Evolutionary conservation across 179 eudicot species (phyloP).

Genomic region (Nepenthes alata): DNA sequence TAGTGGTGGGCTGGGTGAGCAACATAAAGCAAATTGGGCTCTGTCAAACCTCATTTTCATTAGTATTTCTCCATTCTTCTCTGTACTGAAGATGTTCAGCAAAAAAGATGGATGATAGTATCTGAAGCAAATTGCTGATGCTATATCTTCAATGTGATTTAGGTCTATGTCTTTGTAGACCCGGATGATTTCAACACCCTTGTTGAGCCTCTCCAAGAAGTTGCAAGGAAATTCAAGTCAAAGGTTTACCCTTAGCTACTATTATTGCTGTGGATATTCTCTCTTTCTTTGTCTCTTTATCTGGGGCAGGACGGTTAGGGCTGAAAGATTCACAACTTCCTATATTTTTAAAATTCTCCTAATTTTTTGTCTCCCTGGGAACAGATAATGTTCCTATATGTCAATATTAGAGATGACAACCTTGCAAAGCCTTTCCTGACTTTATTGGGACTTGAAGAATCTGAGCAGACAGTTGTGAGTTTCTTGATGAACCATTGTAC

Average conservation of each 20-base stretch:
- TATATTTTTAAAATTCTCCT: not conserved
- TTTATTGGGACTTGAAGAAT: constrained; percentile 75
- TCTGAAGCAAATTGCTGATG: constrained; percentile 7
- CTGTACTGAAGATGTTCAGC: no score
- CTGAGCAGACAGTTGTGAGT: constrained; percentile 66
- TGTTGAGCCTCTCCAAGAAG: constrained; percentile 51
- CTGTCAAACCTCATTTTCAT: no score
- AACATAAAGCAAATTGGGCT: no score
- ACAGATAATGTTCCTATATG: constrained; percentile 66
- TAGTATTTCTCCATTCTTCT: no score
- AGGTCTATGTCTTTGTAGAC: constrained; percentile 76
- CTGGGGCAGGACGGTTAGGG: not conserved
- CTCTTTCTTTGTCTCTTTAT: not conserved
- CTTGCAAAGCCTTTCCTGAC: constrained; percentile 90
- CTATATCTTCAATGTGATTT: constrained; percentile 13
- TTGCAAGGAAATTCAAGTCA: constrained; percentile 66
- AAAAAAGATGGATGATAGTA: not conserved
- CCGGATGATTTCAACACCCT: constrained; percentile 50
- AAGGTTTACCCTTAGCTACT: constrained; percentile 31
- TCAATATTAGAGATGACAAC: constrained; percentile 63
- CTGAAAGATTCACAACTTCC: not conserved
- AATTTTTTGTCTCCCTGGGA: constrained; percentile 11
- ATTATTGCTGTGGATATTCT: no score
- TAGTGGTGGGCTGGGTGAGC: no score
- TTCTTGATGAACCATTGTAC: constrained; percentile 2